Percentiles rank a stretch among this genome's conserved stretches.
phyloP scores from a whole-genome alignment of 2,329 filamentous ascomycete genomes.

The Paecilomyces formosus region DNA sequence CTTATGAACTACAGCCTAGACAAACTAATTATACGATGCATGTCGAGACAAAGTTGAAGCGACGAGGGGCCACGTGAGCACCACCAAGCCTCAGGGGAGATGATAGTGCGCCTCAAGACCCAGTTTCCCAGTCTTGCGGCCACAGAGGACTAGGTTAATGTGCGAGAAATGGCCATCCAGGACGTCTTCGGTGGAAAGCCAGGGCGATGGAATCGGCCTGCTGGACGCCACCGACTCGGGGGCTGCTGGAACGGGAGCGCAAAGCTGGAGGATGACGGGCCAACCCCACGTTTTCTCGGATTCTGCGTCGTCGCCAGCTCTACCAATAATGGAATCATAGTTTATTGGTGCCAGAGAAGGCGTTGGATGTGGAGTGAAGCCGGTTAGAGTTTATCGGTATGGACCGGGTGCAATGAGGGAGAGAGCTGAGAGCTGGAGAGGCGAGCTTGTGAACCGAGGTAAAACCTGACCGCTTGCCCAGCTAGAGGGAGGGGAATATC shows the following conservation, averaged over 20 bases:
- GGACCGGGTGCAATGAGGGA: neutral
- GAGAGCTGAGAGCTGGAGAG: neutral
- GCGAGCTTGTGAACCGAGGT: neutral
- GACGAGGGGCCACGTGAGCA: neutral
- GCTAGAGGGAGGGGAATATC: neutral
- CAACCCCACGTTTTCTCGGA: neutral
- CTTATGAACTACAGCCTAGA: too few species aligned
- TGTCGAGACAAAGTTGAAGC: too few species aligned
- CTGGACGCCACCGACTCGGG: neutral
- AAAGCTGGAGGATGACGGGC: neutral
- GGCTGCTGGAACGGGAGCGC: neutral
- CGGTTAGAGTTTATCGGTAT: neutral
- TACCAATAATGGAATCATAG: neutral
- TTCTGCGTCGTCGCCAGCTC: neutral
- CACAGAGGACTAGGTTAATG: neutral
- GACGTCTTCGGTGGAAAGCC: neutral
- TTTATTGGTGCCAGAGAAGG: neutral
- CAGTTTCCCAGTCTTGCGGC: neutral
- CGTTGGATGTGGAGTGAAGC: neutral
- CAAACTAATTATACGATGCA: too few species aligned
- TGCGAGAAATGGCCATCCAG: neutral
- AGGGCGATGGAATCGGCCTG: neutral
- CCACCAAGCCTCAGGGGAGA: neutral
- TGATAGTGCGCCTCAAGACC: neutral
- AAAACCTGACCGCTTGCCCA: neutral